Conservation (phyloP, 2,329 filamentous ascomycete genomes). For the Nemania sp. region DNA sequence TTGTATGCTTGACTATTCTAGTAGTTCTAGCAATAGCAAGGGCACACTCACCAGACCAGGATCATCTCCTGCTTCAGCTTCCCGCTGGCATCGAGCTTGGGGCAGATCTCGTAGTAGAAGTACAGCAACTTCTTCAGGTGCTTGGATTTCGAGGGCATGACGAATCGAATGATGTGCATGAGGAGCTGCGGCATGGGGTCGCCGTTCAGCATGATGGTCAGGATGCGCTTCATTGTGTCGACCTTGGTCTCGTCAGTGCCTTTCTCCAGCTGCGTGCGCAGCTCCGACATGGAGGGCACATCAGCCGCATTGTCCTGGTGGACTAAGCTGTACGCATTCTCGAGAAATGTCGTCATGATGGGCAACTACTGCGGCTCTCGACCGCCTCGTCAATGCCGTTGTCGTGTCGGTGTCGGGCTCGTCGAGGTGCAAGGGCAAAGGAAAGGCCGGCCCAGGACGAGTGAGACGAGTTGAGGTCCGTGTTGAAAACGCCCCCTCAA, state of each 20-base stretch:
- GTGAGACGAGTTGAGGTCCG: constrained; percentile 5
- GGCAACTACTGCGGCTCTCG: constrained; percentile 36
- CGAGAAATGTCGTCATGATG: constrained; percentile 91
- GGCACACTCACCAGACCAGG: constrained; percentile 77
- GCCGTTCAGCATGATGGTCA: constrained; percentile 97
- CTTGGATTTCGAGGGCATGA: constrained; percentile 98
- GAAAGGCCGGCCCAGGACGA: constrained; percentile 5
- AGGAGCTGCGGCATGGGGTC: constrained; percentile 93
- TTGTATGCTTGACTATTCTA: neutral
- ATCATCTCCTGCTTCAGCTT: constrained; percentile 99
- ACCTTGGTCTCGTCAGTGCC: constrained; percentile 90
- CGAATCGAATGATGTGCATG: constrained; percentile 99
- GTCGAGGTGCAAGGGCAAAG: neutral
- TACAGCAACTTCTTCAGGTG: constrained; percentile 96
- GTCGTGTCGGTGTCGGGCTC: constrained; percentile 15
- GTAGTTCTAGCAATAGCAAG: neutral
- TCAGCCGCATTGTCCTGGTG: constrained; percentile 97
- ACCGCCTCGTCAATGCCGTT: constrained; percentile 31
- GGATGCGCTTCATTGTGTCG: constrained; percentile 93
- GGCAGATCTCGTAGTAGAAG: constrained; percentile 99
- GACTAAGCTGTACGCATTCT: constrained; percentile 94
- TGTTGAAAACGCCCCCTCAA: constrained; percentile 15
- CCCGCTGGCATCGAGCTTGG: constrained; percentile 86
- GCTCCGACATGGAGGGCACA: constrained; percentile 84
- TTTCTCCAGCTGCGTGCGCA: constrained; percentile 92